These are phyloP conservation scores for Podila minutissima DNA, from an alignment of 192 early-diverging fungal species.

Conservation along the genomic window DNA sequence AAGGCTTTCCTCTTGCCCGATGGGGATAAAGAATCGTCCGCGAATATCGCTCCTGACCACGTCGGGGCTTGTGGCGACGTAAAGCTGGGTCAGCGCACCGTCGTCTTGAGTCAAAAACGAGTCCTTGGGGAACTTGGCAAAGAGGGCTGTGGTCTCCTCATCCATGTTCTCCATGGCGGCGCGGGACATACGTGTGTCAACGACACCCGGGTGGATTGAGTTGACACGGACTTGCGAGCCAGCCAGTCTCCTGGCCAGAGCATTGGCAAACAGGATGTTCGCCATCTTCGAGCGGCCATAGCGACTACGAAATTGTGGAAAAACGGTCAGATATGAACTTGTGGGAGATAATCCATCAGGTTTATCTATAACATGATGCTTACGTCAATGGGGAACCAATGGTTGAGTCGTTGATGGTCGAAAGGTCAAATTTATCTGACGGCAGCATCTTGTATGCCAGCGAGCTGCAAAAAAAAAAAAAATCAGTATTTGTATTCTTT, in stretches of 20 bases:
- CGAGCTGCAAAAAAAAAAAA: no score
- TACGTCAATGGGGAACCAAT: no score
- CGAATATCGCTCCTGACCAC: slow-evolving; percentile 44
- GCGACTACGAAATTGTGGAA: no score
- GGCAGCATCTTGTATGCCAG: no score
- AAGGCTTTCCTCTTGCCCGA: background rate
- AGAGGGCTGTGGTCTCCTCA: background rate
- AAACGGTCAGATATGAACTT: no score
- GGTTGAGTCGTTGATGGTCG: no score
- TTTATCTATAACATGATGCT: no score
- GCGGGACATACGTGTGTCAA: slow-evolving; percentile 3
- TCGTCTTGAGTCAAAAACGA: slow-evolving; percentile 5
- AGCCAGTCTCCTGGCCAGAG: slow-evolving; percentile 41
- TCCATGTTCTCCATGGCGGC: slow-evolving; percentile 5
- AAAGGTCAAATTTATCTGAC: no score
- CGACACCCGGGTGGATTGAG: slow-evolving; percentile 53
- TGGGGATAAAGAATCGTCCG: slow-evolving; percentile 13
- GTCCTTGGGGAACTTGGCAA: background rate
- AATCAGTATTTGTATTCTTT: no score
- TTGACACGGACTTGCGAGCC: slow-evolving; percentile 31
- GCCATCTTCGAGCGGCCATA: slow-evolving; percentile 61
- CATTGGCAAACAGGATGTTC: slow-evolving; percentile 54
- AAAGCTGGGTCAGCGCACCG: slow-evolving; percentile 55
- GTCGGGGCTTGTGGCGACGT: slow-evolving; percentile 58
- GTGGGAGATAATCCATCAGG: no score